phyloP scores from a whole-genome alignment of 176 grass and related monocot genomes.

The Oryza officinalis region DNA sequence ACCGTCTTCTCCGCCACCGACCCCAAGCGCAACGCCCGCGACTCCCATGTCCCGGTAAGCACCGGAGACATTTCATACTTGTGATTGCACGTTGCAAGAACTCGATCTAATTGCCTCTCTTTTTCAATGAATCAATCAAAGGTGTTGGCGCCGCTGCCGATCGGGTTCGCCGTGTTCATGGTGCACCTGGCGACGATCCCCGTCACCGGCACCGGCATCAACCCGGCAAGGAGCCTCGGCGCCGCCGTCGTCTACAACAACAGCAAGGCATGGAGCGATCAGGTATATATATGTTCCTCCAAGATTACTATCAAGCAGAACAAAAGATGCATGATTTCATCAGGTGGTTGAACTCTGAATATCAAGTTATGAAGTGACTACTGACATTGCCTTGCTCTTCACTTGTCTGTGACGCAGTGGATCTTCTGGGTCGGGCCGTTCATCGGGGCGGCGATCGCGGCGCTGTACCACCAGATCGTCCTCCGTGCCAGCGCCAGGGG shows the following conservation, averaged over 20 bases:
- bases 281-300: slow-evolving; percentile 1
- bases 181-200: slow-evolving; percentile 60
- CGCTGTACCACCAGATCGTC: slow-evolving; percentile 72
- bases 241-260: slow-evolving; percentile 43
- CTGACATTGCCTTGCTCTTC: background rate
- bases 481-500: slow-evolving; percentile 62
- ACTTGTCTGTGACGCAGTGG: slow-evolving; percentile 44
- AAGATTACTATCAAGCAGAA: background rate
- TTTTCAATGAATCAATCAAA: background rate
- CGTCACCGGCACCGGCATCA: slow-evolving; percentile 56
- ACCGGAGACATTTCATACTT: background rate
- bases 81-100: background rate
- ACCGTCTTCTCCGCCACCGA: slow-evolving; percentile 96
- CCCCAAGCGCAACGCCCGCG: slow-evolving; percentile 77
- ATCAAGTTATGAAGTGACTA: background rate
- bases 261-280: slow-evolving; percentile 45
- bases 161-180: slow-evolving; percentile 57
- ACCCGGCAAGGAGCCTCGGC: slow-evolving; percentile 55
- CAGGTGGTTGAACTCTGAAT: background rate
- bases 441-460: slow-evolving; percentile 58
- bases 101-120: background rate
- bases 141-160: slow-evolving; percentile 53
- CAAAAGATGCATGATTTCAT: background rate
- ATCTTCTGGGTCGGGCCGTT: slow-evolving; percentile 83
- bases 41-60: slow-evolving; percentile 73